Base-by-base conservation (phyloP, 2,329 filamentous ascomycete genomes). In the Geosmithia putterillii region DNA sequence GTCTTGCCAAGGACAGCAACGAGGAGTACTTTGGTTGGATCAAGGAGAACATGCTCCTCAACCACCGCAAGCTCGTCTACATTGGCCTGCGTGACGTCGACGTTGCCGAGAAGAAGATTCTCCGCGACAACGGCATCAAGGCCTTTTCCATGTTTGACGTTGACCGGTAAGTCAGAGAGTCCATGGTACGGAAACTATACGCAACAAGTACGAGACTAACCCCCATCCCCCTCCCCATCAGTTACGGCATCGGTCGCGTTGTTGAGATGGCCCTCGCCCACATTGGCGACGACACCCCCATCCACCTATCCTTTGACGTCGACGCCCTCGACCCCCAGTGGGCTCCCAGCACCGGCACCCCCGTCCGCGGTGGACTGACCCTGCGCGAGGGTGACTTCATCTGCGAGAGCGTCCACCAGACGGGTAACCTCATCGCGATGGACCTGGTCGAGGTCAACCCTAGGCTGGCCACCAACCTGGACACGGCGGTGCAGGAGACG, bases 71-170 rank as follows among this genome's bases (percentile, higher is more conserved):
- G 71, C 70, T 98, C 46, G 92, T 98, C 28, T 98, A 98, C 66
- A 98, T 98, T 59, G 92, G 89, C 25, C 71, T 98, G 55, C 75
- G 92, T 37, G 92, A 96, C 58, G 88, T 96, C 23, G 92, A 98
- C 60, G 65, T 76, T n/a, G 86, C 80, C 37, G 92, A 98, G 79
- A 96, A 95, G 81, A 76, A 80, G 67, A 86, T 95, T 47, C 69
- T 98, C 50, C 75, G 82, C 45, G 86, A 96, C 51, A 71, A 96
- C 57, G 82, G 83, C 37, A 92, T 98, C 70, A 90, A 86, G 71
- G 90, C 90, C 4, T 98, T 96, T 58, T 90, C 83, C 67, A 98
- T 98, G 92, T 92, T 95, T 60, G 92, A 98, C 59, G 84, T 98
- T 62, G 92, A 98, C 64, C 75, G 78, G 83, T 87, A 69, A 32